phyloP scores from a whole-genome alignment of 306 rosid genomes.

The Mucuna pruriens region DNA sequence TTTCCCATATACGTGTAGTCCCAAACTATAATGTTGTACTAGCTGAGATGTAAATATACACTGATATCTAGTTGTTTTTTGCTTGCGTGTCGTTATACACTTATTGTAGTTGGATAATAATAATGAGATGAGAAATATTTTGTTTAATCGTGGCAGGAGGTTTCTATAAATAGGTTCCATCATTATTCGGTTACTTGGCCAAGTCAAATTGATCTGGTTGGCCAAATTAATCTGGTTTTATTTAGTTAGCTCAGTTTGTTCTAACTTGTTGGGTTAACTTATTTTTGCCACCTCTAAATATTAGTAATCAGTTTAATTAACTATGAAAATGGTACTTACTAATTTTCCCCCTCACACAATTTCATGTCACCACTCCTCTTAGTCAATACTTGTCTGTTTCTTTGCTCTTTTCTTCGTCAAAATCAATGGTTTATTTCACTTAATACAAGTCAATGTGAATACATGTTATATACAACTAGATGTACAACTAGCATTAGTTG shows the following conservation, averaged over 20 bases:
- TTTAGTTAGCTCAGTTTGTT: too few relatives aligned
- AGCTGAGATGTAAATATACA: neutral
- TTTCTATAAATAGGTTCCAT: too few relatives aligned
- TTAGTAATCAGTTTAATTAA: too few relatives aligned
- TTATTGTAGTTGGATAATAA: neutral
- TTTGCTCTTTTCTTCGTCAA: neutral
- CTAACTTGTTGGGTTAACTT: too few relatives aligned
- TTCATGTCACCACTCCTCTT: neutral
- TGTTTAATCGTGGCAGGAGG: neutral
- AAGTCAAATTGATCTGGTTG: too few relatives aligned
- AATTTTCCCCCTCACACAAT: too few relatives aligned
- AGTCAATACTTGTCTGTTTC: neutral
- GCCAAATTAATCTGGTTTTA: too few relatives aligned
- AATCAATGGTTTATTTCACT: neutral
- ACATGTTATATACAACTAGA: too few relatives aligned
- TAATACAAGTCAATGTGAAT: neutral
- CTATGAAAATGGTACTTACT: neutral
- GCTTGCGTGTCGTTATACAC: neutral
- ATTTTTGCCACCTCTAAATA: too few relatives aligned
- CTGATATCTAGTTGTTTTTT: neutral
- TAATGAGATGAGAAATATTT: neutral
- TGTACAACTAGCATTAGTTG: neutral
- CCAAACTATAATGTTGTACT: neutral
- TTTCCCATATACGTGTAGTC: neutral
- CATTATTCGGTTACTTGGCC: too few relatives aligned